phyloP scores from a whole-genome alignment of 352 stramenopile species.

The Phytophthora idaei region DNA sequence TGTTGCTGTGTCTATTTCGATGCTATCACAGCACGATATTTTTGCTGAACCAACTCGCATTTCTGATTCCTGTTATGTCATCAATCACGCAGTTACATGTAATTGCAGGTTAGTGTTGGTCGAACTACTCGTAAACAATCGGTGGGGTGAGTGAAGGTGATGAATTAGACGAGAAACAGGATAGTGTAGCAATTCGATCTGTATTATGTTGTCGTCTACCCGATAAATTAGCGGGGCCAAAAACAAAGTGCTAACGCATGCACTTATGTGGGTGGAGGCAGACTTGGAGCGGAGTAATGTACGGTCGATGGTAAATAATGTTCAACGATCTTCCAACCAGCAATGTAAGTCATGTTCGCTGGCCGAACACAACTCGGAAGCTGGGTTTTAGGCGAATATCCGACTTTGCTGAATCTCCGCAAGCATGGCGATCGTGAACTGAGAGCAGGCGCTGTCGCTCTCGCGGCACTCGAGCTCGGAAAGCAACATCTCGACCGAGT shows the following conservation, averaged over 20 bases:
- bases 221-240: conserved; percentile 29
- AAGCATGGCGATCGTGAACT: conserved; percentile 62
- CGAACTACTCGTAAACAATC: conserved; percentile 8
- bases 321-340: too few species aligned
- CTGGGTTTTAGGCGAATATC: conserved; percentile 49
- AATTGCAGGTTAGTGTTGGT: conserved; percentile 15
- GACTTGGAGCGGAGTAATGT: conserved; percentile 20
- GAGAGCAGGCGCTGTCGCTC: conserved; percentile 28
- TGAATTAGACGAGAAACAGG: conserved; percentile 4
- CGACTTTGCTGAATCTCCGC: conserved; percentile 61
- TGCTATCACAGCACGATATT: neutral
- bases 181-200: conserved; percentile 5
- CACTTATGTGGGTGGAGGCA: conserved; percentile 18
- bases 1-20: neutral
- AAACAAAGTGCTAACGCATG: conserved; percentile 18
- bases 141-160: conserved; percentile 23
- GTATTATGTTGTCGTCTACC: conserved; percentile 25
- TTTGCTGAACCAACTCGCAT: too few species aligned
- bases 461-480: conserved; percentile 43
- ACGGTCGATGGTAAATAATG: conserved; percentile 20
- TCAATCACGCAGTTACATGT: too few species aligned
- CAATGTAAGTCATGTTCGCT: too few species aligned
- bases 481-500: conserved; percentile 57
- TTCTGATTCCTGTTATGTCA: too few species aligned
- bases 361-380: too few species aligned